Conservation (phyloP, 257 asterid genomes). For the Apocynum venetum region DNA sequence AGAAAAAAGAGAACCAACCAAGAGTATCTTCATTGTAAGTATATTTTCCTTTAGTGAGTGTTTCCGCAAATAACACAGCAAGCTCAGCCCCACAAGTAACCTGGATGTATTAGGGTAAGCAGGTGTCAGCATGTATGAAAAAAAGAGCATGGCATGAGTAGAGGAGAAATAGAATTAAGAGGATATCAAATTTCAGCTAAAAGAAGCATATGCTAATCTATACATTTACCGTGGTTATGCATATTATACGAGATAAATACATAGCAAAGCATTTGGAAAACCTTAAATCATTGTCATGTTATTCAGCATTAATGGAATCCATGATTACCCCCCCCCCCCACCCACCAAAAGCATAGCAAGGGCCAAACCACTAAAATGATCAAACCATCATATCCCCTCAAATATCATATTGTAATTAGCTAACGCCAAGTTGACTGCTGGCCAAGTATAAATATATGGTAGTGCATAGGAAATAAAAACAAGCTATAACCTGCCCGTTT, state of each 20-base stretch:
- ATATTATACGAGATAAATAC: background rate
- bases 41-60: slow-evolving; percentile 77
- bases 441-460: background rate
- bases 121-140: slow-evolving; percentile 12
- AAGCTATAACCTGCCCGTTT: slow-evolving; percentile 60
- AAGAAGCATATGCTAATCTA: background rate
- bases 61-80: slow-evolving; percentile 76
- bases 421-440: background rate
- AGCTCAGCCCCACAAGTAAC: slow-evolving; percentile 97
- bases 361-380: background rate
- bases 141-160: slow-evolving; percentile 7
- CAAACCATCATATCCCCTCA: background rate
- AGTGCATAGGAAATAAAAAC: background rate
- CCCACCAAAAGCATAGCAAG: background rate
- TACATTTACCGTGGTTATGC: background rate
- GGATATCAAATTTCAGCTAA: background rate
- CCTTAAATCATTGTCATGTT: background rate
- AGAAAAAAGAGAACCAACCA: slow-evolving; percentile 47
- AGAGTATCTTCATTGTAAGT: slow-evolving; percentile 60
- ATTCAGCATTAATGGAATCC: too few species aligned
- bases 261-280: background rate
- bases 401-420: background rate
- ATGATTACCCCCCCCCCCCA: too few species aligned
- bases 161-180: background rate
- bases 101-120: slow-evolving; percentile 33